A percentile compares a stretch with the other conserved stretches of the same genome.
Conservation (phyloP, 1,284 basidiomycete species). For the Neotropicomus parvogracilis region DNA sequence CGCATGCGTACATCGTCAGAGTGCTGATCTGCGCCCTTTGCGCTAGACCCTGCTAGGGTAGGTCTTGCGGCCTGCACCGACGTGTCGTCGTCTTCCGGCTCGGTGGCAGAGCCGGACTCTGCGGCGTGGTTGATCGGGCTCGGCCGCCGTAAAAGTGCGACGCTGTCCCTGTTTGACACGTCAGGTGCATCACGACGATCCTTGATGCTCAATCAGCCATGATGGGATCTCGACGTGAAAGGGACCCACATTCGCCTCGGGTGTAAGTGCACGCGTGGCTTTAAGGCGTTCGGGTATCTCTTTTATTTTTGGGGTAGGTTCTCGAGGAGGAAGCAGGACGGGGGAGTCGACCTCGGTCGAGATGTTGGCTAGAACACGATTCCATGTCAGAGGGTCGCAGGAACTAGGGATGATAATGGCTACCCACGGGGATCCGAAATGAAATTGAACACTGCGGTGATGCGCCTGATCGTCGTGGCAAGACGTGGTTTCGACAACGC, state of each 20-base stretch:
- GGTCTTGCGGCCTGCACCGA: slow-evolving; percentile 2
- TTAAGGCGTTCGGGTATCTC: slow-evolving; percentile 7
- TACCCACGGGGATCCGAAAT: slow-evolving; percentile 58
- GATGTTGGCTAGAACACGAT: slow-evolving; percentile 40
- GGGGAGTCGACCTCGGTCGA: slow-evolving; percentile 40
- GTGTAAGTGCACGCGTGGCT: slow-evolving; percentile 2
- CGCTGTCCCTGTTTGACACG: slow-evolving; percentile 7
- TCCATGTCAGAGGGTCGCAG: slow-evolving; percentile 12
- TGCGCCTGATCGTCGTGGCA: slow-evolving; percentile 60
- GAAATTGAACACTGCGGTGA: slow-evolving; percentile 68
- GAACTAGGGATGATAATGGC: not conserved
- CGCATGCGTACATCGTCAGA: slow-evolving; percentile 21
- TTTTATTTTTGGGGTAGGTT: slow-evolving; percentile 17
- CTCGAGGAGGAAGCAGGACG: slow-evolving; percentile 29
- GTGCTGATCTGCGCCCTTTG: slow-evolving; percentile 8
- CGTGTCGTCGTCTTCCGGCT: slow-evolving; percentile 40
- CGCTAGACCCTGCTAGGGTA: slow-evolving; percentile 3
- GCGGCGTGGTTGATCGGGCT: slow-evolving; percentile 21
- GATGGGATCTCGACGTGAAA: not conserved
- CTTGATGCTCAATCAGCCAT: slow-evolving; percentile 18
- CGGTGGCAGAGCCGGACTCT: slow-evolving; percentile 47
- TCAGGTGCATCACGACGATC: slow-evolving; percentile 8
- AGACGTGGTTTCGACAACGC: slow-evolving; percentile 62
- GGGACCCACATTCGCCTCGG: slow-evolving; percentile 20
- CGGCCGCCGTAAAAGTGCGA: slow-evolving; percentile 7